These are phyloP conservation scores for Boletus sp. DNA, from an alignment of 768 basidiomycete species.

Conservation along the genomic window DNA sequence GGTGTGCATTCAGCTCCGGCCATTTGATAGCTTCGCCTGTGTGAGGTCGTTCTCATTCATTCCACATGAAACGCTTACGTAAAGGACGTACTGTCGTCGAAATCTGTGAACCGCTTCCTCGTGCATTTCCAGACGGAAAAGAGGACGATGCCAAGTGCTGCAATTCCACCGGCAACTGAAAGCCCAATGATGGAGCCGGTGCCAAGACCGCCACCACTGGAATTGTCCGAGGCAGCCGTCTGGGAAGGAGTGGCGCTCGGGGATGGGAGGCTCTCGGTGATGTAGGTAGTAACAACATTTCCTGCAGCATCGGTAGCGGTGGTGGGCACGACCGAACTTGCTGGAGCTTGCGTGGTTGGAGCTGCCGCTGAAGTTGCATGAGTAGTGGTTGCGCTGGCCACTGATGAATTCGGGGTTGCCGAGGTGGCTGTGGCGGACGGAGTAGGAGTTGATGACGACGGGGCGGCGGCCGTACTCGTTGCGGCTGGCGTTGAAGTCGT, in stretches of 20 bases:
- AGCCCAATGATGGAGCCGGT: constrained; percentile 77
- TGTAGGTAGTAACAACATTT: constrained; percentile 22
- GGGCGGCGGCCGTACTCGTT: neutral
- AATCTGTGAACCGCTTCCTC: constrained; percentile 69
- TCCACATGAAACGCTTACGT: constrained; percentile 9
- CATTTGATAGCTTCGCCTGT: constrained; percentile 85
- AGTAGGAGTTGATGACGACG: constrained; percentile 7
- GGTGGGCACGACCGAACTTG: constrained; percentile 11
- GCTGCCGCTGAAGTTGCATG: constrained; percentile 4
- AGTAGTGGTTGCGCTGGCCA: neutral
- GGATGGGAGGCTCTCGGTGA: constrained; percentile 11
- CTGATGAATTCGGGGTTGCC: neutral
- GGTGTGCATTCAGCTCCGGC: constrained; percentile 80
- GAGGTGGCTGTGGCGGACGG: constrained; percentile 10
- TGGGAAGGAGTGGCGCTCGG: constrained; percentile 29
- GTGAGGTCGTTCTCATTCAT: constrained; percentile 2
- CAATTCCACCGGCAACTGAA: constrained; percentile 77
- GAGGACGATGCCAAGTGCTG: constrained; percentile 62
- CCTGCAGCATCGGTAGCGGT: constrained; percentile 33
- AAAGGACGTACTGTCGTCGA: constrained; percentile 69
- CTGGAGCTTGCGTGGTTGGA: neutral
- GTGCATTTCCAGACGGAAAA: constrained; percentile 89
- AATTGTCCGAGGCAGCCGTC: constrained; percentile 17
- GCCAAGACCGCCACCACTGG: constrained; percentile 40
- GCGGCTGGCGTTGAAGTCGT: neutral